Evolutionary conservation across 768 basidiomycete species (phyloP).

Genomic region (Rhizopogon vinicolor): DNA sequence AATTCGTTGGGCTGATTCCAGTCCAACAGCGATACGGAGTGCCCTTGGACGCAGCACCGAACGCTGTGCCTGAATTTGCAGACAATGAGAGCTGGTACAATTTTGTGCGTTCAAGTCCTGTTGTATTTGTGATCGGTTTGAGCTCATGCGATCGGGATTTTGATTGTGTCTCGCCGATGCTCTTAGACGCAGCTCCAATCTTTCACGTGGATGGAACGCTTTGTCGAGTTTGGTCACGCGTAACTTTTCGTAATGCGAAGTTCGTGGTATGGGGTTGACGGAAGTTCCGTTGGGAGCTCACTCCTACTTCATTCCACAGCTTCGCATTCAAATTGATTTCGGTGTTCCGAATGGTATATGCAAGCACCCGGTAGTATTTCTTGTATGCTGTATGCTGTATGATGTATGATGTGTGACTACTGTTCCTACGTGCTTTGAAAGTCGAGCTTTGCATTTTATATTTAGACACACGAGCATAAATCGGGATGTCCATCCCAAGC

Average conservation of each 20-base stretch:
- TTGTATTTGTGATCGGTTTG: not conserved
- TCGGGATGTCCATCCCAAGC: too few relatives aligned
- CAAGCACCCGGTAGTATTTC: too few relatives aligned
- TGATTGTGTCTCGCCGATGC: not conserved
- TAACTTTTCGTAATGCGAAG: not conserved
- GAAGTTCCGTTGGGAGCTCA: too few relatives aligned
- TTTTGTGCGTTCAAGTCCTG: slow-evolving; percentile 15
- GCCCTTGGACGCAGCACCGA: slow-evolving; percentile 18
- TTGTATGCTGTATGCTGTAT: too few relatives aligned
- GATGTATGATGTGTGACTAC: too few relatives aligned
- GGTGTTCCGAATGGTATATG: too few relatives aligned
- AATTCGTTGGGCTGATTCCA: not conserved
- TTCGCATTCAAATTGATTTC: too few relatives aligned
- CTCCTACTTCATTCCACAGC: too few relatives aligned
- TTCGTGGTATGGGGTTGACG: too few relatives aligned
- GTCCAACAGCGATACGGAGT: slow-evolving; percentile 27
- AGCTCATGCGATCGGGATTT: not conserved
- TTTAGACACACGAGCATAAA: too few relatives aligned
- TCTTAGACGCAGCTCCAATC: slow-evolving; percentile 15
- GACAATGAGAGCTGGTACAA: slow-evolving; percentile 30
- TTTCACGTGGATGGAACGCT: slow-evolving; percentile 22
- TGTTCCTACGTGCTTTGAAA: too few relatives aligned
- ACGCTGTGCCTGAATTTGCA: slow-evolving; percentile 29
- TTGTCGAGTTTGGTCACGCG: slow-evolving; percentile 14
- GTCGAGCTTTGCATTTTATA: too few relatives aligned